These are phyloP conservation scores for Phialemonium atrogriseum DNA, from an alignment of 2,329 filamentous ascomycete genomes.

Conservation along the genomic window DNA sequence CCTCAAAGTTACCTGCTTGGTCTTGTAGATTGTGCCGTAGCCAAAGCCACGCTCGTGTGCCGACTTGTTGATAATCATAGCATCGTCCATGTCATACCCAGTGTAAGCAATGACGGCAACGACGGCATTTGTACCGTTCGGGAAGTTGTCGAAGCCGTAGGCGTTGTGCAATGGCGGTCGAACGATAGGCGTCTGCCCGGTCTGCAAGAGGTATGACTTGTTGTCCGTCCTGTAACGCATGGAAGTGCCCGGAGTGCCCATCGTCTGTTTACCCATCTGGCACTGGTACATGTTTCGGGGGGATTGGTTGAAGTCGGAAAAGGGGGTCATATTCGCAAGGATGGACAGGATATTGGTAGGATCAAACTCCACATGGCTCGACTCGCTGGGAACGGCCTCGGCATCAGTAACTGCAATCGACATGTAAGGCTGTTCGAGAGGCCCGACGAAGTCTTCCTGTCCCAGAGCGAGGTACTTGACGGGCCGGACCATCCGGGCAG, in stretches of 20 bases:
- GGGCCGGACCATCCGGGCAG: slow-evolving; percentile 80
- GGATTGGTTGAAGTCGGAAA: slow-evolving; percentile 97
- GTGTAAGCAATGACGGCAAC: slow-evolving; percentile 98
- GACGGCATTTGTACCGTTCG: slow-evolving; percentile 89
- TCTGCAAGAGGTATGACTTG: slow-evolving; percentile 91
- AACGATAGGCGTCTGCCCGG: slow-evolving; percentile 90
- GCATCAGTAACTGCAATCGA: slow-evolving; percentile 86
- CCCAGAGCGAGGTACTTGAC: slow-evolving; percentile 87
- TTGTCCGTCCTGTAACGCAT: slow-evolving; percentile 87
- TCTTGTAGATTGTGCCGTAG: slow-evolving; percentile 95
- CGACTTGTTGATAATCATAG: slow-evolving; percentile 98
- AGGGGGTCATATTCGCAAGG: slow-evolving; percentile 96
- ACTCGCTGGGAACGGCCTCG: slow-evolving; percentile 80
- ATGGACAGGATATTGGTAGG: slow-evolving; percentile 97
- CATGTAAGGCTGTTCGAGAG: slow-evolving; percentile 97
- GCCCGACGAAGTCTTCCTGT: slow-evolving; percentile 80
- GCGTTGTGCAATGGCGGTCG: slow-evolving; percentile 88
- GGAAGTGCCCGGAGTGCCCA: slow-evolving; percentile 90
- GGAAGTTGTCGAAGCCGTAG: slow-evolving; percentile 96
- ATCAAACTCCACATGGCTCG: slow-evolving; percentile 88
- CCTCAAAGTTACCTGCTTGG: slow-evolving; percentile 80
- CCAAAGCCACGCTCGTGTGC: slow-evolving; percentile 93
- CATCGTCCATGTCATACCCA: slow-evolving; percentile 99
- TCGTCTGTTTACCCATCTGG: slow-evolving; percentile 99
- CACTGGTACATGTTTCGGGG: slow-evolving; percentile 99